Evolutionary conservation across 1,139 yeast genomes (phyloP), one percentile per base, ranked within the genome.

Genomic region (Debaryomycetaceae sp.): DNA sequence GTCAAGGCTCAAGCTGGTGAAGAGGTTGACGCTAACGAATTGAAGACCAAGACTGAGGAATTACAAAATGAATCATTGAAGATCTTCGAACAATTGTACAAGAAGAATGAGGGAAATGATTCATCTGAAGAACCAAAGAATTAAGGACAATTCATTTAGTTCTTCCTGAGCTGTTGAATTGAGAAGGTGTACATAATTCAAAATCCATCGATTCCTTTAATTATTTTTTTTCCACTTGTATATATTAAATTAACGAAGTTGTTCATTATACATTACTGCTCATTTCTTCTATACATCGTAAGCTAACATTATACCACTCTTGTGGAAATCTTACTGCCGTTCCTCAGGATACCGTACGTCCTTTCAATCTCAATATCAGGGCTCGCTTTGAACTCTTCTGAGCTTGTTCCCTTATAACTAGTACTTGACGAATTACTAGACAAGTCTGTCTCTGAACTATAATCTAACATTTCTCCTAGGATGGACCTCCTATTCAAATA

Each of bases 1-100:
- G 92, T 91, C 59, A 87, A 87, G 77, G 96, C 94, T 54, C 96
- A 91, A 77, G 76, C 92, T 54, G 96, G 96, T 66, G 94, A 85
- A 69, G 83, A 78, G 58, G 92, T 88, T 58, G 82, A 85, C 58
- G 78, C 88, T 53, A 81, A 84, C 55, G 91, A 83, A 56, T 79
- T 92, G 70, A 89, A 88, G 83, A 70, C 83, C 67, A 91, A 91
- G 88, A 82, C 92, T 57, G 97, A 89, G 61, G 96, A 87, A 70
- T 81, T 92, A 67, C 96, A 91, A 78, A 81, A 79, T 66, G 84
- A 87, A 63, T 88, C 97, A 40, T 79, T 92, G 75, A 88, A 89
- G 72, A 83, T 89, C 58, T 92, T 92, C 72, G 96, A 89, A 79
- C 87, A 88, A 75, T 84, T 91, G 75, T 91, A 91, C 88, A 91